phyloP scores from a whole-genome alignment of 768 basidiomycete genomes.

The Amanita rimosa region DNA sequence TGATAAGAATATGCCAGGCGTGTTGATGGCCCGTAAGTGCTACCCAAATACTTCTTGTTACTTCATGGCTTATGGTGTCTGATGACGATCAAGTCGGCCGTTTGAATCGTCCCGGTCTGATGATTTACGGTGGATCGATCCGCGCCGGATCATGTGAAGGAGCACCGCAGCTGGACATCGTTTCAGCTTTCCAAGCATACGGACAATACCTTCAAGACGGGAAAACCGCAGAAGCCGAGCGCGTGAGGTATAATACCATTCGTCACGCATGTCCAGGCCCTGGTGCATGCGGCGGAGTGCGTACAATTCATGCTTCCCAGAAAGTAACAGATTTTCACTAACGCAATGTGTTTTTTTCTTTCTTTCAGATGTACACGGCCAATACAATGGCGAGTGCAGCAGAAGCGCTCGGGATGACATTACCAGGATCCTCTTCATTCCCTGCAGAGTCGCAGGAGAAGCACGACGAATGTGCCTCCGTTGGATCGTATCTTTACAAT shows the following conservation, averaged over 20 bases:
- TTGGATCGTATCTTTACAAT: slow-evolving; percentile 78
- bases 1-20: slow-evolving; percentile 99
- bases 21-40: slow-evolving; percentile 87
- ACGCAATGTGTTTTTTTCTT: too few species aligned
- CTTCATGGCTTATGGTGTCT: too few species aligned
- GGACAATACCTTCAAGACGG: slow-evolving; percentile 92
- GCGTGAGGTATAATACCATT: slow-evolving; percentile 75
- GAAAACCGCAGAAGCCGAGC: slow-evolving; percentile 72
- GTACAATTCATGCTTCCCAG: too few species aligned
- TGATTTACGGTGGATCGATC: slow-evolving; percentile 97
- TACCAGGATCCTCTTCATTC: slow-evolving; percentile 95
- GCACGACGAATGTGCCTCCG: slow-evolving; percentile 64
- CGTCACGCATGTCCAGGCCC: slow-evolving; percentile 95
- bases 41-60: too few species aligned
- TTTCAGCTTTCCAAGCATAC: slow-evolving; percentile 96
- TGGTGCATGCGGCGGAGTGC: slow-evolving; percentile 93
- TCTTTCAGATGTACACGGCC: slow-evolving; percentile 82
- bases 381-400: slow-evolving; percentile 98
- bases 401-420: slow-evolving; percentile 92
- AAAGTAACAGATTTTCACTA: too few species aligned
- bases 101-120: slow-evolving; percentile 89
- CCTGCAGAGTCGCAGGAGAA: slow-evolving; percentile 92
- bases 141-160: slow-evolving; percentile 88
- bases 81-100: slow-evolving; percentile 68
- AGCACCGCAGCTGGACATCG: slow-evolving; percentile 81